Evolutionary conservation across 352 stramenopile genomes (phyloP).

Genomic region (Pythium dissotocum): DNA sequence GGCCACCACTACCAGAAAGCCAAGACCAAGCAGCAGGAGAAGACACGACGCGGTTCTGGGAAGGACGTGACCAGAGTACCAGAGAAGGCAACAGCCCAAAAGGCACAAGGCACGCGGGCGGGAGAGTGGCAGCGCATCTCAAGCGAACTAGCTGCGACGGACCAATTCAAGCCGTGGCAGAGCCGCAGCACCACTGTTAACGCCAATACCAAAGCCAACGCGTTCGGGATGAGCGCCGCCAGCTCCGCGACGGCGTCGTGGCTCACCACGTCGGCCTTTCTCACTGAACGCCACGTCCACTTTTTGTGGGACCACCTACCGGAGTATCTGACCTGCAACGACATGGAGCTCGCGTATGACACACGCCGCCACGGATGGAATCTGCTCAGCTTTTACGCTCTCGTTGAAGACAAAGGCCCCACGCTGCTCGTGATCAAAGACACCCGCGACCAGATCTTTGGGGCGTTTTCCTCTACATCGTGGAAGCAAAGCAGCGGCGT

Average conservation of each 20-base stretch:
- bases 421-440: slow-evolving; percentile 73
- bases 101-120: slow-evolving; percentile 8
- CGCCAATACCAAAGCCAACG: background rate
- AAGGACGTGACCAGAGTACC: background rate
- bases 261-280: slow-evolving; percentile 41
- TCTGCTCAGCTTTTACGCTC: slow-evolving; percentile 63
- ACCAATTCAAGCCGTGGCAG: slow-evolving; percentile 65
- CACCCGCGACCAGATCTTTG: slow-evolving; percentile 70
- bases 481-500: slow-evolving; percentile 50
- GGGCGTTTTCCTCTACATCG: slow-evolving; percentile 68
- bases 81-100: background rate
- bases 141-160: slow-evolving; percentile 45
- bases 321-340: slow-evolving; percentile 60
- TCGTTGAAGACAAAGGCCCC: slow-evolving; percentile 57
- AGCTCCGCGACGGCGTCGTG: background rate
- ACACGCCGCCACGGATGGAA: slow-evolving; percentile 73
- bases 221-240: background rate
- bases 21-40: slow-evolving; percentile 5
- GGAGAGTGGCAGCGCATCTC: slow-evolving; percentile 36
- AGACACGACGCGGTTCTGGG: background rate
- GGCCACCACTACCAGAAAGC: slow-evolving; percentile 18
- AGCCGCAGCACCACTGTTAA: background rate
- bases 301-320: slow-evolving; percentile 66
- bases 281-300: slow-evolving; percentile 70
- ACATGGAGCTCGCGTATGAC: slow-evolving; percentile 69